Conservation (phyloP, 192 early-diverging fungal genomes). For the Coemansia sp. region DNA sequence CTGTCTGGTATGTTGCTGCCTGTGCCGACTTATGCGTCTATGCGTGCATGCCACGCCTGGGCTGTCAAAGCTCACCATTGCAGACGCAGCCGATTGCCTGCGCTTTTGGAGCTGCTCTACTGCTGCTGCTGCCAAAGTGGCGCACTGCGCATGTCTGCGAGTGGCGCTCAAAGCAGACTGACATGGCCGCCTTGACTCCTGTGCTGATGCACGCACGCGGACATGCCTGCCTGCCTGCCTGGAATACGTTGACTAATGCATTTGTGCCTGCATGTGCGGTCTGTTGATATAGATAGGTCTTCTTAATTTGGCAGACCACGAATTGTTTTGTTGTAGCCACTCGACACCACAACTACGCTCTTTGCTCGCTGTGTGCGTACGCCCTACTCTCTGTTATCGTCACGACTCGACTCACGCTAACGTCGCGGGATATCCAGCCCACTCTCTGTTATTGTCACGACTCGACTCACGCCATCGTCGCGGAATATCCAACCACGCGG, state of each 20-base stretch:
- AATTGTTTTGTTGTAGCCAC: slow-evolving; percentile 5
- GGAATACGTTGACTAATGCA: slow-evolving; percentile 4
- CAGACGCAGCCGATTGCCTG: background rate
- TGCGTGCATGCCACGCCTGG: background rate
- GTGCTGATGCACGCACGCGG: background rate
- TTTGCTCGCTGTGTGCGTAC: slow-evolving; percentile 13
- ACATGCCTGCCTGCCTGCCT: background rate
- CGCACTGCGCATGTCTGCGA: slow-evolving; percentile 5
- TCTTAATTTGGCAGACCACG: background rate
- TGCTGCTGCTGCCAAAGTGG: background rate
- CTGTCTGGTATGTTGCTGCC: slow-evolving; percentile 2
- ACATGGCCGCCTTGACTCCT: slow-evolving; percentile 4
- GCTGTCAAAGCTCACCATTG: background rate
- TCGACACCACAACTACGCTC: slow-evolving; percentile 8
- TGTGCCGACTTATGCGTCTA: background rate
- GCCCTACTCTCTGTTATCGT: background rate
- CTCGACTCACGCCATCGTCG: background rate
- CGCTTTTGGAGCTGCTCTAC: background rate
- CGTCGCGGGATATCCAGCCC: slow-evolving; percentile 1
- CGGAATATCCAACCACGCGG: background rate
- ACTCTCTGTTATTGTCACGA: slow-evolving; percentile 1
- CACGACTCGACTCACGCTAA: background rate
- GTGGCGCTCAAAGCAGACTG: background rate
- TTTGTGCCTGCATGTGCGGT: slow-evolving; percentile 10
- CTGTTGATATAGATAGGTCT: slow-evolving; percentile 12